phyloP scores from a whole-genome alignment of 2,329 filamentous ascomycete genomes.

The Aspergillus sp. region DNA sequence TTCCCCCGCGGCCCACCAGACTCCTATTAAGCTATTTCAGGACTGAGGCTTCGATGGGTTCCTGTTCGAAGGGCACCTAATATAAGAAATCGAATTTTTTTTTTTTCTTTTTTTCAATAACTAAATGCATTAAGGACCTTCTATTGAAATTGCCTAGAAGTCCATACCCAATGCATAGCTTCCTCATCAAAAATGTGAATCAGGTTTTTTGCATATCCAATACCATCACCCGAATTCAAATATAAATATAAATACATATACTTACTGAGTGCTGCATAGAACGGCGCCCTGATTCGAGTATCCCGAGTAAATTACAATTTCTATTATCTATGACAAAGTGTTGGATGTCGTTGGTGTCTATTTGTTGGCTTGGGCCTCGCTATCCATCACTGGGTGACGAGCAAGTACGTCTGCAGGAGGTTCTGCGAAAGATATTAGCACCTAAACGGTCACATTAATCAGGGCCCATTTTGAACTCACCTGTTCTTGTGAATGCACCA shows the following conservation, averaged over 20 bases:
- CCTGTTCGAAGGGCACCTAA: not conserved
- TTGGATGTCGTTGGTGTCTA: conserved; percentile 31
- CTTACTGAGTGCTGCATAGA: not conserved
- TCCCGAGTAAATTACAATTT: conserved; percentile 16
- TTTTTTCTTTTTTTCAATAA: no score
- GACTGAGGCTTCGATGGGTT: not conserved
- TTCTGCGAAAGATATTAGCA: conserved; percentile 6
- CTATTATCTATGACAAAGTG: conserved; percentile 28
- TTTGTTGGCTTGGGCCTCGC: conserved; percentile 50
- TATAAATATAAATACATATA: no score
- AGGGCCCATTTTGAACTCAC: conserved; percentile 29
- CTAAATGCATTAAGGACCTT: no score
- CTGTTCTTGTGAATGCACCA: conserved; percentile 42
- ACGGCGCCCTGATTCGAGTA: not conserved
- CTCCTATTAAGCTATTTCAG: not conserved
- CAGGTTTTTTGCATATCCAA: no score
- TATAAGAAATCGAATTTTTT: no score
- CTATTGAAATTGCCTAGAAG: no score
- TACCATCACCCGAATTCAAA: no score
- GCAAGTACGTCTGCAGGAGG: conserved; percentile 37
- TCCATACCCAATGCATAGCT: no score
- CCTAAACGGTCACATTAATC: not conserved
- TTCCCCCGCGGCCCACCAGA: not conserved
- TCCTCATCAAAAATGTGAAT: no score
- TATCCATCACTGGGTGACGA: conserved; percentile 30